phyloP scores from a whole-genome alignment of 2,329 filamentous ascomycete species.

The Nemania diffusa region DNA sequence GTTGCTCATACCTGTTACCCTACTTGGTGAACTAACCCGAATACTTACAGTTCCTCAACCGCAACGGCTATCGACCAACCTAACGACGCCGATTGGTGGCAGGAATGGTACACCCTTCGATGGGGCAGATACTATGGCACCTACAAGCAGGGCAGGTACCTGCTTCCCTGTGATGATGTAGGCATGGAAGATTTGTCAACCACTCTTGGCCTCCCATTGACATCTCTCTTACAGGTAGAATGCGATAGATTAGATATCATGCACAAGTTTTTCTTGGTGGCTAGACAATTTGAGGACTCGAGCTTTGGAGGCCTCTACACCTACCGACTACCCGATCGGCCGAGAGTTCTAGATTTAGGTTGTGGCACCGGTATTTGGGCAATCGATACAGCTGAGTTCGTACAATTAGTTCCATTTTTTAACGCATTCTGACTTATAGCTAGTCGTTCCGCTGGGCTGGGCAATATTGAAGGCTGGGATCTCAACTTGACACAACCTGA shows the following conservation, averaged over 20 bases:
- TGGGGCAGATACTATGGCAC: slow-evolving; percentile 69
- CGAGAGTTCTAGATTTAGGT: slow-evolving; percentile 73
- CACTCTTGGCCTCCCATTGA: slow-evolving; percentile 6
- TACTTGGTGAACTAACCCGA: slow-evolving; percentile 5
- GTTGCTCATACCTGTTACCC: neutral
- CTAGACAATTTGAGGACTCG: slow-evolving; percentile 58
- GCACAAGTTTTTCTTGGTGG: slow-evolving; percentile 78
- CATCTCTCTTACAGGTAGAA: slow-evolving; percentile 64
- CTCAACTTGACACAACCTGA: slow-evolving; percentile 52
- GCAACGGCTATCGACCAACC: slow-evolving; percentile 26
- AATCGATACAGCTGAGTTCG: slow-evolving; percentile 83
- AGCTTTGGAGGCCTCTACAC: slow-evolving; percentile 42
- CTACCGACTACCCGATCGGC: slow-evolving; percentile 52
- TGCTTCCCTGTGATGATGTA: slow-evolving; percentile 82
- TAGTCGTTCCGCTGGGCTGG: slow-evolving; percentile 41
- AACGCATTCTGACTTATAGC: slow-evolving; percentile 22
- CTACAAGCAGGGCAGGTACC: slow-evolving; percentile 74
- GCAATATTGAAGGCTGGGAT: slow-evolving; percentile 52
- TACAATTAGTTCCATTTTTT: slow-evolving; percentile 23
- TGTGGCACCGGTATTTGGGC: slow-evolving; percentile 94
- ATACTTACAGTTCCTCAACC: slow-evolving; percentile 24
- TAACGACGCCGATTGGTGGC: slow-evolving; percentile 30
- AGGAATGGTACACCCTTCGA: slow-evolving; percentile 61
- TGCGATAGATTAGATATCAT: slow-evolving; percentile 83
- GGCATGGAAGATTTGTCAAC: slow-evolving; percentile 39